Conservation (phyloP, 75 land plant genomes). For the Larix kaempferi region DNA sequence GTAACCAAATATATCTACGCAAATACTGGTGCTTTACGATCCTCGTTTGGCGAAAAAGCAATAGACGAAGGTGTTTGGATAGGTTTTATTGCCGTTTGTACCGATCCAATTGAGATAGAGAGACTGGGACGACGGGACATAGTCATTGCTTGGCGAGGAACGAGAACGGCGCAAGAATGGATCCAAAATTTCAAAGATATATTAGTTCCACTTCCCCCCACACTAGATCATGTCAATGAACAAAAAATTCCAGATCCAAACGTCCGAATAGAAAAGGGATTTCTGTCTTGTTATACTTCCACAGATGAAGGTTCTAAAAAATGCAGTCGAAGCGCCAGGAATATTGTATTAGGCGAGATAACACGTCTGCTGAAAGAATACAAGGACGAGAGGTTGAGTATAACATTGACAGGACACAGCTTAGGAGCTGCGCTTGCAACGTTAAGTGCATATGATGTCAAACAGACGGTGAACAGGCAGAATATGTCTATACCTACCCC, state of each 20-base stretch:
- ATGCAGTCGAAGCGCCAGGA: constrained; percentile 20
- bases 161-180: too few relatives aligned
- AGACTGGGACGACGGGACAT: too few relatives aligned
- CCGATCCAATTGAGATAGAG: background rate
- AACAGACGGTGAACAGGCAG: background rate
- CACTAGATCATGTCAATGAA: background rate
- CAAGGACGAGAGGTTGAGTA: constrained; percentile 21
- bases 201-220: too few relatives aligned
- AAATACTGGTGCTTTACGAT: background rate
- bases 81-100: background rate
- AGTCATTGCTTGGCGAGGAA: too few relatives aligned
- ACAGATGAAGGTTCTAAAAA: constrained; percentile 4
- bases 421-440: constrained; percentile 21
- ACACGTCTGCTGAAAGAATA: constrained; percentile 17
- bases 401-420: constrained; percentile 33
- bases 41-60: background rate
- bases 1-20: constrained; percentile 26
- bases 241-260: background rate
- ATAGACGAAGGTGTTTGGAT: background rate
- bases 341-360: constrained; percentile 16
- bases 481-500: background rate
- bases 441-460: constrained; percentile 24
- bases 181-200: too few relatives aligned
- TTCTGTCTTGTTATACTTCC: constrained; percentile 16
- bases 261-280: constrained; percentile 29